Percentiles rank a stretch among this genome's conserved stretches.
Evolutionary conservation across 805 yeast species (phyloP).

Genomic region (Starmerella tilneyi): DNA sequence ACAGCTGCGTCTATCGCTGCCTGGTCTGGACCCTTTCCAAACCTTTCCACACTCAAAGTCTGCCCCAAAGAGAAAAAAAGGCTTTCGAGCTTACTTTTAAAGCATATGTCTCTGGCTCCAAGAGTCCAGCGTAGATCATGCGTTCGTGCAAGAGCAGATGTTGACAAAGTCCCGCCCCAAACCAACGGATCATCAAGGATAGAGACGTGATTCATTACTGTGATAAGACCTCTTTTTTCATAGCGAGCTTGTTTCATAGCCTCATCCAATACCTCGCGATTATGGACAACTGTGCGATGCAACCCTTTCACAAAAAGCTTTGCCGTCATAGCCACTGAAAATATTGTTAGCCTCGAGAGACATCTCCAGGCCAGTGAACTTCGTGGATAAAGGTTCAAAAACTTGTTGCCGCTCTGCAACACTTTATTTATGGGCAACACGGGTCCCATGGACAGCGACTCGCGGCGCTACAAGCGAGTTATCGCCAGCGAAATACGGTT

Average conservation of each 20-base stretch:
- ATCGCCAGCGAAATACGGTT: background rate
- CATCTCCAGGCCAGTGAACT: constrained; percentile 50
- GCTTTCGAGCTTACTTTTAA: constrained; percentile 32
- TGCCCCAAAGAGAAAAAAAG: constrained; percentile 77
- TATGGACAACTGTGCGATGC: constrained; percentile 54
- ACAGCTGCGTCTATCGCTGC: constrained; percentile 80
- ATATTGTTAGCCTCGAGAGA: constrained; percentile 59
- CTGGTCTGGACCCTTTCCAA: constrained; percentile 91
- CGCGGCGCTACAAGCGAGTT: background rate
- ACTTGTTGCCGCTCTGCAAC: constrained; percentile 49
- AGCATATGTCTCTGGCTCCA: constrained; percentile 88
- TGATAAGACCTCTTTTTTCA: constrained; percentile 67
- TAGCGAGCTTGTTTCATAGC: constrained; percentile 53
- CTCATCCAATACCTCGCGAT: constrained; percentile 51
- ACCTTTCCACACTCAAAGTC: constrained; percentile 73
- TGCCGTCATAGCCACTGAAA: constrained; percentile 52
- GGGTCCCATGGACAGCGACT: too few relatives aligned
- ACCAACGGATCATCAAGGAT: constrained; percentile 75
- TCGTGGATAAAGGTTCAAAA: constrained; percentile 55
- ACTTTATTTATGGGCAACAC: constrained; percentile 1
- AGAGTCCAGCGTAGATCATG: constrained; percentile 83
- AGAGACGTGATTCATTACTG: constrained; percentile 78
- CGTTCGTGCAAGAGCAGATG: constrained; percentile 46
- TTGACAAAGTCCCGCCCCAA: constrained; percentile 78
- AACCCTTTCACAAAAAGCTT: constrained; percentile 50